Percentiles rank a stretch among this genome's conserved stretches.
These are phyloP conservation scores for Fusarium tanahbumbuense DNA, from an alignment of 2,329 filamentous ascomycete genomes.

Conservation along the genomic window DNA sequence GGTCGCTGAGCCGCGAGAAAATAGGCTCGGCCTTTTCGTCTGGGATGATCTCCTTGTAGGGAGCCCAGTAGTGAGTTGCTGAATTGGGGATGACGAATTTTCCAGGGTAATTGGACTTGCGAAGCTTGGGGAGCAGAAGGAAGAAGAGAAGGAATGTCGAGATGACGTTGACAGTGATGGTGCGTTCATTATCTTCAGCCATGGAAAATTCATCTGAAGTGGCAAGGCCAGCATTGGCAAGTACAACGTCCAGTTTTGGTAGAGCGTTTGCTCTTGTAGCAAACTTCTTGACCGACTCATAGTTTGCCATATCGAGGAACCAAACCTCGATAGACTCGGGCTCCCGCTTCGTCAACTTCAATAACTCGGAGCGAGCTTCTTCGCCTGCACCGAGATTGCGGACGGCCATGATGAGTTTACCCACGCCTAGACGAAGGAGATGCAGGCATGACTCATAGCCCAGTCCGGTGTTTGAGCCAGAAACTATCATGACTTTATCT, in stretches of 20 bases:
- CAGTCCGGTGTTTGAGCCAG: conserved; percentile 56
- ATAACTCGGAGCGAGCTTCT: conserved; percentile 52
- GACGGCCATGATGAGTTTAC: conserved; percentile 53
- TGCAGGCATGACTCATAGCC: conserved; percentile 54
- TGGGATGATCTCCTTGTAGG: conserved; percentile 40
- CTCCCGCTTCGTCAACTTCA: conserved; percentile 11
- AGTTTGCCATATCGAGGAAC: conserved; percentile 60
- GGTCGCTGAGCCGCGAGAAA: conserved; percentile 49
- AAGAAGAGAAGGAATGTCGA: conserved; percentile 40
- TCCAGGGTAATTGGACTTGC: conserved; percentile 36
- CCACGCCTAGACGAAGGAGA: conserved; percentile 48
- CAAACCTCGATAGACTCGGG: conserved; percentile 56
- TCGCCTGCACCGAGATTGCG: conserved; percentile 55
- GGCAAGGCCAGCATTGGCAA: conserved; percentile 58
- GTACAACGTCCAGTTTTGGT: conserved; percentile 56
- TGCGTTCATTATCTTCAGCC: conserved; percentile 61
- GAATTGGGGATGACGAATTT: conserved; percentile 42
- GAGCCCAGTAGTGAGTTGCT: conserved; percentile 44
- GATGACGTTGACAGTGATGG: conserved; percentile 53
- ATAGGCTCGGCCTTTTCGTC: conserved; percentile 24
- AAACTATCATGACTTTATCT: conserved; percentile 52
- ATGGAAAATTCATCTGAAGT: conserved; percentile 49
- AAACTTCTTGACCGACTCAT: conserved; percentile 59
- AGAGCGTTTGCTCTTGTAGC: conserved; percentile 45
- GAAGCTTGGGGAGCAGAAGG: conserved; percentile 39